Conservation (phyloP, 2,329 filamentous ascomycete species). For the Parasarocladium wereldwijsianum region DNA sequence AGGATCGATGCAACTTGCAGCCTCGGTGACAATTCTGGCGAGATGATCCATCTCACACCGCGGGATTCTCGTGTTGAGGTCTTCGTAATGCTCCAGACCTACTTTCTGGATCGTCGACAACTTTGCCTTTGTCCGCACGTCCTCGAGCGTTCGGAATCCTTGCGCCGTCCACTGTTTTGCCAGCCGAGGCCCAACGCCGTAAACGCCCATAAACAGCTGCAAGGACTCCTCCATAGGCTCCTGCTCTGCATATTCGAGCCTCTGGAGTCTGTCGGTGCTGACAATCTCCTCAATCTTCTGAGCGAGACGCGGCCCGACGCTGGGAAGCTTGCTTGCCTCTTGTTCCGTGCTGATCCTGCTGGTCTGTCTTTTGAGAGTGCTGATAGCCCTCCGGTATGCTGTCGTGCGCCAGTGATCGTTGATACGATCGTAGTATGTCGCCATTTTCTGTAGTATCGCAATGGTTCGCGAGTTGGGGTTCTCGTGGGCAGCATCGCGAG, state of each 20-base stretch:
- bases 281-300: slow-evolving; percentile 85
- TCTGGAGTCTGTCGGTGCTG: slow-evolving; percentile 52
- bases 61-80: slow-evolving; percentile 68
- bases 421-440: slow-evolving; percentile 59
- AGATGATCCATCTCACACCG: slow-evolving; percentile 60
- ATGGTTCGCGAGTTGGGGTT: slow-evolving; percentile 69
- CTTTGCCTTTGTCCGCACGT: slow-evolving; percentile 44
- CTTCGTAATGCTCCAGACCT: slow-evolving; percentile 65
- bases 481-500: slow-evolving; percentile 22
- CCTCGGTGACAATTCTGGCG: slow-evolving; percentile 44
- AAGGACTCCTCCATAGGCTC: slow-evolving; percentile 54
- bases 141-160: slow-evolving; percentile 60
- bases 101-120: slow-evolving; percentile 58
- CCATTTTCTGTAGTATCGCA: slow-evolving; percentile 63
- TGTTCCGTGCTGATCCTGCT: slow-evolving; percentile 50
- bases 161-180: slow-evolving; percentile 64
- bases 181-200: slow-evolving; percentile 57
- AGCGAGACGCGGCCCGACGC: slow-evolving; percentile 59
- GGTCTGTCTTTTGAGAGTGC: slow-evolving; percentile 52
- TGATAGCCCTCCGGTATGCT: slow-evolving; percentile 65
- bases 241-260: slow-evolving; percentile 54
- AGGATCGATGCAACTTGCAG: slow-evolving; percentile 45
- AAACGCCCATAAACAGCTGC: slow-evolving; percentile 60
- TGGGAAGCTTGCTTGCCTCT: slow-evolving; percentile 52
- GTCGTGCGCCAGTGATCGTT: slow-evolving; percentile 62